These are phyloP conservation scores for Kodamaea laetipori DNA, from an alignment of 805 yeast genomes.

Conservation along the genomic window DNA sequence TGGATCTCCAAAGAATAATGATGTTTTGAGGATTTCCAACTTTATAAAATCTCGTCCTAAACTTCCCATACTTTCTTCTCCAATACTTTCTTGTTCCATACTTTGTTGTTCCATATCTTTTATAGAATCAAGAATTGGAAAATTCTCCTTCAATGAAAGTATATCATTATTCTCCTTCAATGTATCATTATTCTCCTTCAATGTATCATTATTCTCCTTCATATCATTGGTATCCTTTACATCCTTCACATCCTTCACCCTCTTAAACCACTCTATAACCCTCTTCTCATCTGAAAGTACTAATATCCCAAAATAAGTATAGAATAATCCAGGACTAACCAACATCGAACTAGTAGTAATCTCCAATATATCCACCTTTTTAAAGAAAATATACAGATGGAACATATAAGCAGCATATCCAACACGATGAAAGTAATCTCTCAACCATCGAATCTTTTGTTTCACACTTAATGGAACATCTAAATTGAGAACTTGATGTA, in stretches of 20 bases:
- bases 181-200: no score
- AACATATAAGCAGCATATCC: neutral
- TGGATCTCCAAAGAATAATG: neutral
- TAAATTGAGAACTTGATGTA: slow-evolving; percentile 2
- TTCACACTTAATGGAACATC: no score
- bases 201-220: neutral
- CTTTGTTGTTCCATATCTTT: no score
- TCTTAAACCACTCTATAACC: neutral
- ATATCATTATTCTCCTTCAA: neutral
- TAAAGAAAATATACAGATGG: neutral
- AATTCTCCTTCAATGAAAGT: no score
- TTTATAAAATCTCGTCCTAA: neutral
- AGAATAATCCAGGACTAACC: neutral
- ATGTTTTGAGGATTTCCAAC: neutral
- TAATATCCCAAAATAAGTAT: neutral
- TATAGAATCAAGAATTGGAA: no score
- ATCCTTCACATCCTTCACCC: neutral
- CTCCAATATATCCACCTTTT: neutral
- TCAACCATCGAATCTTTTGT: no score
- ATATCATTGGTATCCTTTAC: neutral
- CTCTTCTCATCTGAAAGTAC: slow-evolving; percentile 1
- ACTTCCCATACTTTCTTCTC: no score
- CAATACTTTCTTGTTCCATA: no score
- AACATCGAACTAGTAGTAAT: neutral
- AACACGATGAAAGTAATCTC: neutral